phyloP scores from a whole-genome alignment of 163 green algal species.

The Volvox carteri region DNA sequence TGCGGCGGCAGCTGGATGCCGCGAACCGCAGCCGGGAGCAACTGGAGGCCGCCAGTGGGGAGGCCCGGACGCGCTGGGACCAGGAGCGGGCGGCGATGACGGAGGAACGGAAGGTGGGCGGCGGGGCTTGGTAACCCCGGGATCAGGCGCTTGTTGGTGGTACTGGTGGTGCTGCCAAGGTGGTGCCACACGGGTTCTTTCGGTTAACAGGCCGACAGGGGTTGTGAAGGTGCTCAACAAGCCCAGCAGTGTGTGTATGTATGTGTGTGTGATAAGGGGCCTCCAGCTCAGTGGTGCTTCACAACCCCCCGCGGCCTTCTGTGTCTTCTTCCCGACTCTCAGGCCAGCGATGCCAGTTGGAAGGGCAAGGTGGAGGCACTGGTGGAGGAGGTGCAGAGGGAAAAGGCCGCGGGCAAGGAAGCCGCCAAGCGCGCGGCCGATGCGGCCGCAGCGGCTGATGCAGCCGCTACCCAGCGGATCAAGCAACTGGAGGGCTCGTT shows the following conservation, averaged over 20 bases:
- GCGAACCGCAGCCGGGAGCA: background rate
- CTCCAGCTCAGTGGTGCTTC: background rate
- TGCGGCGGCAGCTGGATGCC: conserved; percentile 34
- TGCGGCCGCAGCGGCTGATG: conserved; percentile 34
- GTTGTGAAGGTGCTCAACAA: too few species aligned
- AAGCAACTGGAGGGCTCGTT: conserved; percentile 46
- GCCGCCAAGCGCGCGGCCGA: conserved; percentile 41
- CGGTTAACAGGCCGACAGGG: too few species aligned
- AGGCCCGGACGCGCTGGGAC: conserved; percentile 29
- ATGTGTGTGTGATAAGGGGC: too few species aligned
- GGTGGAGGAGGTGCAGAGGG: conserved; percentile 58
- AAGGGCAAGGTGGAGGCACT: conserved; percentile 64
- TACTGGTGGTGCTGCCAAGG: too few species aligned
- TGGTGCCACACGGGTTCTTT: too few species aligned
- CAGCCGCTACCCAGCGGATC: conserved; percentile 16
- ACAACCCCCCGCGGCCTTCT: background rate
- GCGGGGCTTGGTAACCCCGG: too few species aligned
- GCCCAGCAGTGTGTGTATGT: too few species aligned
- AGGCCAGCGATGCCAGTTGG: conserved; percentile 54
- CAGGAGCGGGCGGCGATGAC: conserved; percentile 23
- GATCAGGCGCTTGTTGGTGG: too few species aligned
- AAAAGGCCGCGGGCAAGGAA: conserved; percentile 47
- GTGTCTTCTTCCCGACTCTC: background rate
- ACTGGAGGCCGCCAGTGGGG: background rate
- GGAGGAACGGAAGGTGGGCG: conserved; percentile 52